These are phyloP conservation scores for Mortierella claussenii DNA, from an alignment of 192 early-diverging fungal genomes.

Conservation along the genomic window DNA sequence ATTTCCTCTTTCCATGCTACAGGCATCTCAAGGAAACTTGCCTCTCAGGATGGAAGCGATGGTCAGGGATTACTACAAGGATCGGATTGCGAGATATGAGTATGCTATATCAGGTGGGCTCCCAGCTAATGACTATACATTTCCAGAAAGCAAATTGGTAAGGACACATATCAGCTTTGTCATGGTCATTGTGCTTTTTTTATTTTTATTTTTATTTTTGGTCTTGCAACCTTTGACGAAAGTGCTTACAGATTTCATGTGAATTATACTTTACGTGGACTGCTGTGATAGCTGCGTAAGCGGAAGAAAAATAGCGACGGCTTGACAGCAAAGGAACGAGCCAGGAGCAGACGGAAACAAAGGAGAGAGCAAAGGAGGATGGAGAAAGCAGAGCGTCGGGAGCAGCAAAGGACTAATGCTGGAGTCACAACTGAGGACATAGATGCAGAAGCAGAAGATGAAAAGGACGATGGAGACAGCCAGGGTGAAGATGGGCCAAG, in stretches of 20 bases:
- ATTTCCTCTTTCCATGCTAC: conserved; percentile 20
- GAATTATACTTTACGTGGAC: neutral
- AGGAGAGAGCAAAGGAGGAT: too few relatives aligned
- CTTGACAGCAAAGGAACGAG: neutral
- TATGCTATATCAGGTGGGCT: conserved; percentile 3
- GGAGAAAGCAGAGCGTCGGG: too few relatives aligned
- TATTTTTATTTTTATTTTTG: too few relatives aligned
- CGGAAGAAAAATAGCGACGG: neutral
- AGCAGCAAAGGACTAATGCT: too few relatives aligned
- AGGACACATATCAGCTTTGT: neutral
- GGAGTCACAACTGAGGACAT: too few relatives aligned
- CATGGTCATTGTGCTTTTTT: too few relatives aligned
- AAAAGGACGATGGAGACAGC: too few relatives aligned
- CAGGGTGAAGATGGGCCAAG: too few relatives aligned
- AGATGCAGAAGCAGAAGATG: too few relatives aligned
- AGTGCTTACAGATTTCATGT: too few relatives aligned
- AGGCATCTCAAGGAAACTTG: conserved; percentile 9
- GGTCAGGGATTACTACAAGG: neutral
- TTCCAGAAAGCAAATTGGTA: conserved; percentile 11
- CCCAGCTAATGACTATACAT: conserved; percentile 5
- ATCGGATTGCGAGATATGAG: conserved; percentile 8
- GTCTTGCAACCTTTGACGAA: too few relatives aligned
- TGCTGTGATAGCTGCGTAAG: neutral
- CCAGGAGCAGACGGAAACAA: too few relatives aligned
- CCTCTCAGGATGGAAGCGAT: conserved; percentile 3